Percentiles rank a stretch among this genome's conserved stretches.
phyloP scores from a whole-genome alignment of 2,329 filamentous ascomycete species.

The Fusarium metavorans region DNA sequence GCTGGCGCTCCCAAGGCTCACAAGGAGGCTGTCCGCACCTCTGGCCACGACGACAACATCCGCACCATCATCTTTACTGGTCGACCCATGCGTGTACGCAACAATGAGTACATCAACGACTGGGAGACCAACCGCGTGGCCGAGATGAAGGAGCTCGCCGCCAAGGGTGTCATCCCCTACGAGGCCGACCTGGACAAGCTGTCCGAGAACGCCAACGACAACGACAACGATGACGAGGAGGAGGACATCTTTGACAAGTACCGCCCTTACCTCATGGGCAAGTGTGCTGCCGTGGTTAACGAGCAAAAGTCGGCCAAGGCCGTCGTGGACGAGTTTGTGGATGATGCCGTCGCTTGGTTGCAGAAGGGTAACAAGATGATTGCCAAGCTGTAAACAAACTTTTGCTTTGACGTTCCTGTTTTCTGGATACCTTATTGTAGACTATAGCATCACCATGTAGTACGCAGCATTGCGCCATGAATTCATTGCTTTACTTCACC shows the following conservation, averaged over 20 bases:
- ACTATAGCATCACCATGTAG: conserved; percentile 38
- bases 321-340: conserved; percentile 94
- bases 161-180: conserved; percentile 91
- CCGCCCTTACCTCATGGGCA: conserved; percentile 94
- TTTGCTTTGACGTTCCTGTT: conserved; percentile 13
- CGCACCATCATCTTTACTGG: conserved; percentile 99
- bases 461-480: conserved; percentile 15
- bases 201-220: conserved; percentile 71
- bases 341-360: conserved; percentile 80
- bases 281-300: conserved; percentile 92
- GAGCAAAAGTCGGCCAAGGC: conserved; percentile 92
- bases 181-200: conserved; percentile 94
- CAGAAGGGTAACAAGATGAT: conserved; percentile 76
- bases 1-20: conserved; percentile 93
- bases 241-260: conserved; percentile 94
- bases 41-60: conserved; percentile 94
- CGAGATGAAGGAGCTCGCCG: conserved; percentile 93
- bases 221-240: conserved; percentile 76
- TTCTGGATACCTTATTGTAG: conserved; percentile 36
- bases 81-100: conserved; percentile 91
- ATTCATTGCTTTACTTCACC: not conserved
- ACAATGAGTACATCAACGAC: conserved; percentile 92
- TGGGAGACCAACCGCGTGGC: conserved; percentile 93
- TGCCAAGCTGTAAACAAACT: conserved; percentile 72
- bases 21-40: conserved; percentile 93